Percentiles rank a stretch among this genome's conserved stretches.
Conservation (phyloP, 768 basidiomycete species). For the Thelephora aurantiotincta region DNA sequence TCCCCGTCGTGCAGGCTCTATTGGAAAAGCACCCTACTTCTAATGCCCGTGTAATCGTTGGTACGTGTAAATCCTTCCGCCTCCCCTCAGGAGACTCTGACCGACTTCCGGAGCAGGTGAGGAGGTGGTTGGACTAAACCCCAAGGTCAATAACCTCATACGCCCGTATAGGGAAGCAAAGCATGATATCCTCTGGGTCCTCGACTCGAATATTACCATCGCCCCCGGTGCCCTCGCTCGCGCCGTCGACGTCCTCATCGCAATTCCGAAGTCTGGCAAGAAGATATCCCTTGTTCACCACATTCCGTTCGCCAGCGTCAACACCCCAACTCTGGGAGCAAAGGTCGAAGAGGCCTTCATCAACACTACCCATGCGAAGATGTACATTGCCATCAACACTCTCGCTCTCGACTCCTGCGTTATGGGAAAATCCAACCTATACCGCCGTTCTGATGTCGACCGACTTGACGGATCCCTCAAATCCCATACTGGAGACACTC, state of each 20-base stretch:
- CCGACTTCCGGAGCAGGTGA: slow-evolving; percentile 37
- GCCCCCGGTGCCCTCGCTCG: slow-evolving; percentile 69
- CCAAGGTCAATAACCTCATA: slow-evolving; percentile 94
- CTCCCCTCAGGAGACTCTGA: too few species aligned
- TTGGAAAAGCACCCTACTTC: slow-evolving; percentile 68
- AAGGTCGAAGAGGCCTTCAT: slow-evolving; percentile 86
- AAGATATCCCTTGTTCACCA: slow-evolving; percentile 87
- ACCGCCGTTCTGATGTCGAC: slow-evolving; percentile 79
- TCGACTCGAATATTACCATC: slow-evolving; percentile 88
- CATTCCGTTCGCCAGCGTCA: slow-evolving; percentile 76
- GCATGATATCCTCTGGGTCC: slow-evolving; percentile 89
- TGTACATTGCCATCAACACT: slow-evolving; percentile 92
- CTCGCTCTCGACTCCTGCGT: slow-evolving; percentile 88
- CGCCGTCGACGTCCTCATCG: slow-evolving; percentile 63
- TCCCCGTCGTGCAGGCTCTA: slow-evolving; percentile 69
- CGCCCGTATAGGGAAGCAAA: slow-evolving; percentile 68
- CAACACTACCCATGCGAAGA: slow-evolving; percentile 95
- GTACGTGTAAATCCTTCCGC: slow-evolving; percentile 26
- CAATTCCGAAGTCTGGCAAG: slow-evolving; percentile 25
- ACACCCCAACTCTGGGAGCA: slow-evolving; percentile 60
- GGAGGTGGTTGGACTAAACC: slow-evolving; percentile 80
- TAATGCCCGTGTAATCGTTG: slow-evolving; percentile 58
- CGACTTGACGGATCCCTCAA: slow-evolving; percentile 53
- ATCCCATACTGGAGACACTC: slow-evolving; percentile 21
- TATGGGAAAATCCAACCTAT: slow-evolving; percentile 92